phyloP scores from a whole-genome alignment of 345 rosid species.

The Murraya koenigii region DNA sequence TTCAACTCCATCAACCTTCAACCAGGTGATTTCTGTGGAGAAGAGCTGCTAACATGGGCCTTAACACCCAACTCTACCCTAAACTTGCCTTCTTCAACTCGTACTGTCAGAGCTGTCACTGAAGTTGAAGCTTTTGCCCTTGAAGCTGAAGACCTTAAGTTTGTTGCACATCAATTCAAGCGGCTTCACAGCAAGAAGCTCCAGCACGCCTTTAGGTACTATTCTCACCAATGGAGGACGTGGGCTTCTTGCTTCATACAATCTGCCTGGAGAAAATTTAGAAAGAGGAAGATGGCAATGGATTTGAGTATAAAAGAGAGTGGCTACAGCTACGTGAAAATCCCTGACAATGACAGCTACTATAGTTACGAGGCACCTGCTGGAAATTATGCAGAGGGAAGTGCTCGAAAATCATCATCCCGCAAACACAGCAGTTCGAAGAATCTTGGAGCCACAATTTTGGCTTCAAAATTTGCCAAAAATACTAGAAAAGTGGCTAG shows the following conservation, averaged over 20 bases:
- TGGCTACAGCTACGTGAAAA: slow-evolving; percentile 24
- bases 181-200: slow-evolving; percentile 85
- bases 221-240: slow-evolving; percentile 93
- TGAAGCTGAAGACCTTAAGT: slow-evolving; percentile 78
- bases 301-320: slow-evolving; percentile 51
- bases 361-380: slow-evolving; percentile 27
- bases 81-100: slow-evolving; percentile 57
- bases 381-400: slow-evolving; percentile 26
- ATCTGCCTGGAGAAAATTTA: slow-evolving; percentile 77
- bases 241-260: slow-evolving; percentile 91
- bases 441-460: slow-evolving; percentile 54
- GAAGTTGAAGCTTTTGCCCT: slow-evolving; percentile 66
- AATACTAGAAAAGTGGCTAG: slow-evolving; percentile 51
- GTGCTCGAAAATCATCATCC: slow-evolving; percentile 10
- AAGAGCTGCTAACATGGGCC: slow-evolving; percentile 94
- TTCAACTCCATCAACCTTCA: slow-evolving; percentile 82
- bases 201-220: slow-evolving; percentile 94
- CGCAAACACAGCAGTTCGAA: slow-evolving; percentile 27
- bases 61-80: slow-evolving; percentile 68
- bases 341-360: slow-evolving; percentile 27
- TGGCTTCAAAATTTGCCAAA: slow-evolving; percentile 70
- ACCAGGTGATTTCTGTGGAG: slow-evolving; percentile 92
- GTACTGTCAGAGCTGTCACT: not conserved
- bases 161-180: slow-evolving; percentile 84
- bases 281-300: slow-evolving; percentile 55